These are phyloP conservation scores for Coccomyxa sp. DNA, from an alignment of 139 green algal genomes.

Conservation along the genomic window DNA sequence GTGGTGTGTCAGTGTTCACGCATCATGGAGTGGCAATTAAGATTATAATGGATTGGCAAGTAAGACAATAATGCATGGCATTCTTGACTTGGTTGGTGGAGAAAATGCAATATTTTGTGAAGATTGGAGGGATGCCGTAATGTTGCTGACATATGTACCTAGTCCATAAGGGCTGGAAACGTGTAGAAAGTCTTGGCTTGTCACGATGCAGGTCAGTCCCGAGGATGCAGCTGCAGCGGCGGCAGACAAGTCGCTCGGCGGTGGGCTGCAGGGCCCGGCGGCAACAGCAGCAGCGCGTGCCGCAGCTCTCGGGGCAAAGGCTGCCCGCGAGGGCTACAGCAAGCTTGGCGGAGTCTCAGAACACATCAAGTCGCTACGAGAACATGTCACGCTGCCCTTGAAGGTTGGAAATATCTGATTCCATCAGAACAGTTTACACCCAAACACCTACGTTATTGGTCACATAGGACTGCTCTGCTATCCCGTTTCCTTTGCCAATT, in stretches of 20 bases:
- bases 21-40: too few relatives aligned
- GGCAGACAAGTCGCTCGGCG: not conserved
- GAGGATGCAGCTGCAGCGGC: conserved; percentile 8
- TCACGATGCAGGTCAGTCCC: not conserved
- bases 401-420: not conserved
- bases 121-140: too few relatives aligned
- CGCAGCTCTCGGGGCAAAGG: conserved; percentile 19
- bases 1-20: too few relatives aligned
- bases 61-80: too few relatives aligned
- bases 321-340: conserved; percentile 11
- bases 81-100: too few relatives aligned
- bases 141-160: too few relatives aligned
- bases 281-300: conserved; percentile 35
- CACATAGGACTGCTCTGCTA: not conserved
- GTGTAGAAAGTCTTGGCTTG: too few relatives aligned
- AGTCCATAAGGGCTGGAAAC: too few relatives aligned
- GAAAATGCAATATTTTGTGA: too few relatives aligned
- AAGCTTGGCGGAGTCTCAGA: conserved; percentile 40
- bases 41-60: too few relatives aligned
- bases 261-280: conserved; percentile 14
- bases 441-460: not conserved
- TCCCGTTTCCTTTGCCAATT: not conserved
- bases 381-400: conserved; percentile 53
- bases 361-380: conserved; percentile 24
- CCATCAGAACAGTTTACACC: not conserved